phyloP scores from a whole-genome alignment of 148 eudicot genomes.

The Chenopodium album region DNA sequence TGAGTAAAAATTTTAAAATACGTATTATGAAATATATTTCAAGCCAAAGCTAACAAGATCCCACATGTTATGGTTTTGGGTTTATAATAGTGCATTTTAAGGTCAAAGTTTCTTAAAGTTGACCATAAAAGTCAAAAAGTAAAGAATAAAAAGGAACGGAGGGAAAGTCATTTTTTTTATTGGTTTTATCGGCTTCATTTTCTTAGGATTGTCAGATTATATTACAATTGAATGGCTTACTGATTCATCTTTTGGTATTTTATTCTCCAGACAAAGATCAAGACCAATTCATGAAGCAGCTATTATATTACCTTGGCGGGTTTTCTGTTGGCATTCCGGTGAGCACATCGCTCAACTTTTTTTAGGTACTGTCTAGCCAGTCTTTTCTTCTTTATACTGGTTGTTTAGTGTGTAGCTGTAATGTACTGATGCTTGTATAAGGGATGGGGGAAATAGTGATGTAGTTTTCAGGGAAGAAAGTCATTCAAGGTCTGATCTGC shows the following conservation, averaged over 20 bases:
- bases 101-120: no score
- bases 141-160: no score
- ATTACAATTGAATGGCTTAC: conserved; percentile 6
- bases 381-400: conserved; percentile 33
- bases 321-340: conserved; percentile 99
- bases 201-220: not conserved
- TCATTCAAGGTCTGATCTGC: no score
- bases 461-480: not conserved
- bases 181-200: conserved; percentile 1
- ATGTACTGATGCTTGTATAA: not conserved
- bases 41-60: no score
- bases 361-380: conserved; percentile 66
- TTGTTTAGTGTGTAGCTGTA: conserved; percentile 9
- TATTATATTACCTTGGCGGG: conserved; percentile 81
- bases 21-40: no score
- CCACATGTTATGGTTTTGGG: no score
- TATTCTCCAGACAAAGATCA: conserved; percentile 73
- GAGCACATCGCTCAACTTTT: conserved; percentile 81
- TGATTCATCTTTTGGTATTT: conserved; percentile 13
- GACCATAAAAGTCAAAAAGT: not conserved
- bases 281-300: conserved; percentile 87
- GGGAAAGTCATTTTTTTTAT: not conserved
- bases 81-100: no score
- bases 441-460: not conserved
- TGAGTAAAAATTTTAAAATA: no score